These are phyloP conservation scores for Pseudisothecium myosuroides DNA, from an alignment of 225 moss, liverwort and hornwort genomes.

Conservation along the genomic window DNA sequence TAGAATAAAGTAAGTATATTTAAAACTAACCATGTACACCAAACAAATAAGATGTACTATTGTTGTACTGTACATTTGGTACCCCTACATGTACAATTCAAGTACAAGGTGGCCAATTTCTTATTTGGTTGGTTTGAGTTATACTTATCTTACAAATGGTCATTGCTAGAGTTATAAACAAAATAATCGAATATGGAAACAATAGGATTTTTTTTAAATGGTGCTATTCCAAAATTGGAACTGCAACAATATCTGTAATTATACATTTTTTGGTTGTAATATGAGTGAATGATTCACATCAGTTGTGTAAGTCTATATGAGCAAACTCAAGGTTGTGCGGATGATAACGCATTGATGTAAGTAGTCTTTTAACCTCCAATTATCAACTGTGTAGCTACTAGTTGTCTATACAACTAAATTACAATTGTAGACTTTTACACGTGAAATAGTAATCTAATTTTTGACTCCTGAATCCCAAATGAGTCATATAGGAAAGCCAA, in stretches of 20 bases:
- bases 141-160: too few relatives aligned
- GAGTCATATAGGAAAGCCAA: neutral
- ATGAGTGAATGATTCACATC: neutral
- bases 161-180: too few relatives aligned
- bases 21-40: neutral
- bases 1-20: neutral
- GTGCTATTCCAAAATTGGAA: neutral
- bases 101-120: rapidly evolving
- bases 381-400: neutral
- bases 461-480: rapidly evolving
- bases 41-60: neutral
- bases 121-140: neutral
- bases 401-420: too few relatives aligned
- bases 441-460: neutral
- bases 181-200: too few relatives aligned
- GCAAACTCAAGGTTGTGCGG: neutral
- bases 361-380: rapidly evolving
- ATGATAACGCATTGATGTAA: neutral
- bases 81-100: neutral
- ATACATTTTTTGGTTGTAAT: neutral
- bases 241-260: too few relatives aligned
- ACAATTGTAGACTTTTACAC: neutral
- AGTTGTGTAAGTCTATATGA: neutral
- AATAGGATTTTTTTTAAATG: too few relatives aligned
- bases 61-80: too few relatives aligned